Base-by-base conservation (phyloP, 2,329 filamentous ascomycete genomes). In the Penicillium hordei region DNA sequence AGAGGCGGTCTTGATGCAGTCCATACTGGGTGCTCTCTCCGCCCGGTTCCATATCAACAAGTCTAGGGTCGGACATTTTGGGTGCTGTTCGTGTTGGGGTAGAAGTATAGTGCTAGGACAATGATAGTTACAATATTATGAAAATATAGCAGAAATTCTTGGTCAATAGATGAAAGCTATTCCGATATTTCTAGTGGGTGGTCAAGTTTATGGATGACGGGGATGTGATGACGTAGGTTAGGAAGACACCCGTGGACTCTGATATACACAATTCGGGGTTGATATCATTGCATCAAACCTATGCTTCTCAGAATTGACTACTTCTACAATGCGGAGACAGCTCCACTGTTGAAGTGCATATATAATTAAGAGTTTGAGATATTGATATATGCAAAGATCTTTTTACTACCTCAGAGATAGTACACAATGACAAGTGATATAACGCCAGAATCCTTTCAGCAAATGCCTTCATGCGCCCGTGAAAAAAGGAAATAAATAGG, bases 31-130 rank as follows among this genome's bases (percentile, higher is more conserved):
- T 82, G 57, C 79, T 79, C 71, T 87, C 83, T 63, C 86, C 86
- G 67, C 86, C 85, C 19, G 78, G 77, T 57, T 81, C 81, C 31
- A 82, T 86, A 64, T 85, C 79, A 79, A 87, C 82, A 42, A 87
- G 75, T 61, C 80, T 79, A 19, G 76, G 72, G 60, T 71, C 65
- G 9, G 81, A 79, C 82, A 85, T 84, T 10, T 21, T 63, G 45
- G 33, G 17, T 46, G 17, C 5, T 38, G 5, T 12, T 40, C 21
- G 23, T 43, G 21, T 19, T 19, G 15, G 29, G 19, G 48, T 48
- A 42, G 17, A 21, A 13, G 10, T 36, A 31, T 8, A 34, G 15
- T 15, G 33, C 33, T 15, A 6, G n/a, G 4, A 33, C 17, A 38
- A 38, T 43, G 4, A n/a, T 43, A 34, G 19, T 29, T 9, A 39